Base-by-base conservation (phyloP, 78 protist species). In the Chrysochromulina tobinii region DNA sequence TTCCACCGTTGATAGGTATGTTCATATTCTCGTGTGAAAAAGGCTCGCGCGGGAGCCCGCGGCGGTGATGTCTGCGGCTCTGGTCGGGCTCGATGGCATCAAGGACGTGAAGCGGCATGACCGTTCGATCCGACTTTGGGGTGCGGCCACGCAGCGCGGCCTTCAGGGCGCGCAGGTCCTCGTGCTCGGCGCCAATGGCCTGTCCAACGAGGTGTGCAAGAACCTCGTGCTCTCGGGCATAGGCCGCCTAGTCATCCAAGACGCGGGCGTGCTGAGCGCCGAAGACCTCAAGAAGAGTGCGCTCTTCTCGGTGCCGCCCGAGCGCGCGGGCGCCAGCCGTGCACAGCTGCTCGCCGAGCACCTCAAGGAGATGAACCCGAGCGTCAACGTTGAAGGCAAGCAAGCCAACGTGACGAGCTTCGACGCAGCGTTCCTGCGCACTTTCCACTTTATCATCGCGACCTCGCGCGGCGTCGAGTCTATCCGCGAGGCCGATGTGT, bases 191-290 rank as follows among this genome's bases (percentile, higher is more conserved):
- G 51, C 61, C 8, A 48, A 15, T 11, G 83, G 69, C 18, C 84
- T 75, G 18, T 38, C n/a, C 66, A 38, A 59, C 88, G 90, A 89
- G 84, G 25, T 59, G 3, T 51, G 53, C 20, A 89, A 89, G 75
- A 89, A 89, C 84, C 91, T 89, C 53, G 91, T 89, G n/a, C 84
- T 89, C 27, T 54, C 91, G n/a, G 91, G 91, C 67, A n/a, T 89
- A 1, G 91, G 91, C 61, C 67, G 27, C 67, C 58, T 75, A 7
- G 3, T 54, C 38, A 27, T 89, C 21, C 64, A 57, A n/a, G 91
- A 89, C 57, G 38, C n/a, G 8, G 27, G 6, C 48, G 12, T 25
- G 11, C 61, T 89, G 27, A 48, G 86, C 20, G 85, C 48, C n/a
- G 67, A 1, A n/a, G 91, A 89, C 79, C n/a, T 89, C n/a, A 3